Percentiles rank a stretch among this genome's conserved stretches.
phyloP scores from a whole-genome alignment of 1,284 basidiomycete genomes.

The Fomitopsis palustris region DNA sequence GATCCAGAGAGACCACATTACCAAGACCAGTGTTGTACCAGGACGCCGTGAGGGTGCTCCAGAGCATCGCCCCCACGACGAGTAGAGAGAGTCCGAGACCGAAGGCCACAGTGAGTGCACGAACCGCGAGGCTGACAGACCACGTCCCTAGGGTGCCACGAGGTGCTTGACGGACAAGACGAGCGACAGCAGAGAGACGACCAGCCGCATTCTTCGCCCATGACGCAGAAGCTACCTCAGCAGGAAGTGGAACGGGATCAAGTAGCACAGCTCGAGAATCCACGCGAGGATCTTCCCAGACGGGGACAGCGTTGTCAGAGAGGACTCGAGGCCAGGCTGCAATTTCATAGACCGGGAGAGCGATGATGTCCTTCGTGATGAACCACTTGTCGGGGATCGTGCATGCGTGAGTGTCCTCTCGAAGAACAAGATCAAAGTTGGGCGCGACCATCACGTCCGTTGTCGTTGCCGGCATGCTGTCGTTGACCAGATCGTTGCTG shows the following conservation, averaged over 20 bases:
- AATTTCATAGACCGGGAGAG: neutral
- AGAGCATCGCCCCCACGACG: neutral
- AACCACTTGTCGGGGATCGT: neutral
- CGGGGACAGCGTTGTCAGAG: neutral
- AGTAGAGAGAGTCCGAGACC: neutral
- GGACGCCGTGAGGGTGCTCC: neutral
- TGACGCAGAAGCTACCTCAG: neutral
- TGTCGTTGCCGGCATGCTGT: neutral
- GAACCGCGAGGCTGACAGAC: neutral
- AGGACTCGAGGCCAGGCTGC: neutral
- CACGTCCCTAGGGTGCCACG: neutral
- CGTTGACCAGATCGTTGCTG: neutral
- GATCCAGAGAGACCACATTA: neutral
- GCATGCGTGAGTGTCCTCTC: neutral
- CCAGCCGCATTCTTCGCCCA: neutral
- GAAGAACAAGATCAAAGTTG: neutral
- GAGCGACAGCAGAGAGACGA: neutral
- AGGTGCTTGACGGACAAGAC: neutral
- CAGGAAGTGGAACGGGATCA: neutral
- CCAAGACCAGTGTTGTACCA: neutral
- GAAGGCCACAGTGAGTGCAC: neutral
- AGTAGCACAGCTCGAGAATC: neutral
- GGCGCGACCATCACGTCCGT: neutral
- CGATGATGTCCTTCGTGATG: neutral
- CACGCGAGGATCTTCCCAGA: neutral